Percentiles rank a stretch among this genome's conserved stretches.
phyloP scores from a whole-genome alignment of 257 asterid species.

The Fraxinus pennsylvanica region DNA sequence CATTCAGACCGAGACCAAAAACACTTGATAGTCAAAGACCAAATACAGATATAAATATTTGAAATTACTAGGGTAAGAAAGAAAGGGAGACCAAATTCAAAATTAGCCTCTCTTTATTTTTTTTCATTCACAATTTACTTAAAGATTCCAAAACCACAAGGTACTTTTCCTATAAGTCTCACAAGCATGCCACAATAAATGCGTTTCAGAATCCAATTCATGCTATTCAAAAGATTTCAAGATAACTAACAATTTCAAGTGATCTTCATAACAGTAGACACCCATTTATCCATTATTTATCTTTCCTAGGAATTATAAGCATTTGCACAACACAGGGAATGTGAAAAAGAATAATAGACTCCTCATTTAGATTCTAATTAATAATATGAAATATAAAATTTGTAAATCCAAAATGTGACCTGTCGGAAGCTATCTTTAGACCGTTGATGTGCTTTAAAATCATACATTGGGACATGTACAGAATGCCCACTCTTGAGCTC shows the following conservation, averaged over 20 bases:
- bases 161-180: neutral
- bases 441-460: slow-evolving; percentile 93
- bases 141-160: neutral
- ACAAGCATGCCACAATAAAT: neutral
- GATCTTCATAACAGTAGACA: neutral
- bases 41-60: neutral
- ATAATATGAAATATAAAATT: slow-evolving; percentile 12
- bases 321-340: neutral
- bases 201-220: neutral
- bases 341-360: slow-evolving; percentile 1
- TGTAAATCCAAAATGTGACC: slow-evolving; percentile 40
- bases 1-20: neutral
- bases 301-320: neutral
- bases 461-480: slow-evolving; percentile 92
- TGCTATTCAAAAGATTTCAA: neutral
- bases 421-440: slow-evolving; percentile 82
- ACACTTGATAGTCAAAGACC: neutral
- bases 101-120: neutral
- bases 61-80: neutral
- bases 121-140: neutral
- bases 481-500: slow-evolving; percentile 67
- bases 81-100: neutral
- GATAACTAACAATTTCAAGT: neutral
- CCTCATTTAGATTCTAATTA: slow-evolving; percentile 10
- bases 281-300: slow-evolving; percentile 4